Evolutionary conservation across 2,329 filamentous ascomycete genomes (phyloP).

Genomic region (Trichophyton equinum): DNA sequence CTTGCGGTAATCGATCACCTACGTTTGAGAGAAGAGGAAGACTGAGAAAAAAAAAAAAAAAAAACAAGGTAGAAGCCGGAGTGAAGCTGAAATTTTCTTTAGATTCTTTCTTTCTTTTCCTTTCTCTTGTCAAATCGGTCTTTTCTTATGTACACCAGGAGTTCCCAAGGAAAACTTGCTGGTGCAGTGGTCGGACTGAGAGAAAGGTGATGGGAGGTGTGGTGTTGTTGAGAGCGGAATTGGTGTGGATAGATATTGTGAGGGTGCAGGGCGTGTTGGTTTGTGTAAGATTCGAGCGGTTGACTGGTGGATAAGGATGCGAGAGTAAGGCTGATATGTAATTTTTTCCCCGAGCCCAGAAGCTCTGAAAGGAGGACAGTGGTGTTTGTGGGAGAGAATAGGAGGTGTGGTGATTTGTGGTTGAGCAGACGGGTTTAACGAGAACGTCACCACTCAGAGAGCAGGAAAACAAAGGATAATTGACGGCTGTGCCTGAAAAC

Average conservation of each 20-base stretch:
- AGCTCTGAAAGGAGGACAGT: slow-evolving; percentile 24
- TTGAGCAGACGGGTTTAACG: slow-evolving; percentile 14
- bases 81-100: slow-evolving; percentile 31
- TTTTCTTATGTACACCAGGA: slow-evolving; percentile 68
- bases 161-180: slow-evolving; percentile 86
- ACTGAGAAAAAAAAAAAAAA: slow-evolving; percentile 16
- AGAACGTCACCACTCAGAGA: slow-evolving; percentile 1
- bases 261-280: slow-evolving; percentile 7
- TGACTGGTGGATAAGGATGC: slow-evolving; percentile 5
- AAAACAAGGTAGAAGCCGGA: slow-evolving; percentile 23
- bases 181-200: slow-evolving; percentile 46
- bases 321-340: slow-evolving; percentile 3
- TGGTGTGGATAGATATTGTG: slow-evolving; percentile 14
- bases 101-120: slow-evolving; percentile 37
- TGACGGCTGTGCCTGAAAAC: background rate
- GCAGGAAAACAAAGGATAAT: background rate
- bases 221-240: slow-evolving; percentile 13
- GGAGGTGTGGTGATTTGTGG: slow-evolving; percentile 15
- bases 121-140: slow-evolving; percentile 38
- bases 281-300: slow-evolving; percentile 5
- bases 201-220: slow-evolving; percentile 28
- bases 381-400: slow-evolving; percentile 9
- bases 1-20: slow-evolving; percentile 20
- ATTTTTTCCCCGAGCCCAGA: slow-evolving; percentile 16
- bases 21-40: slow-evolving; percentile 26